Conservation (phyloP, 176 grass and related monocot species). For the Lolium multiflorum region DNA sequence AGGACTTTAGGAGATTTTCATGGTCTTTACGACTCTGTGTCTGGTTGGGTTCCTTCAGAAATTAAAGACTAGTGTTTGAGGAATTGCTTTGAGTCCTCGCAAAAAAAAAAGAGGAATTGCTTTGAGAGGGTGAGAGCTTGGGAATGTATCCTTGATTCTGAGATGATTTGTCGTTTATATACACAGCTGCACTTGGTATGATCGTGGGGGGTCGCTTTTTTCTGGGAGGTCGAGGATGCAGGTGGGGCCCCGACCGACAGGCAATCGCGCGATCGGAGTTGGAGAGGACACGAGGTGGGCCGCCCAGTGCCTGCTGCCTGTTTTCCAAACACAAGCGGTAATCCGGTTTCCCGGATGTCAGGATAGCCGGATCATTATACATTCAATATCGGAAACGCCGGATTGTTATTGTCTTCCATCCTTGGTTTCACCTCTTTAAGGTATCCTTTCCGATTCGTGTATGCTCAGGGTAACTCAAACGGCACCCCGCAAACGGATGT, state of each 20-base stretch:
- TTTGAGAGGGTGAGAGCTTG: neutral
- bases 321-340: neutral
- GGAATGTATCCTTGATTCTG: neutral
- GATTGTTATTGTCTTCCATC: neutral
- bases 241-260: neutral
- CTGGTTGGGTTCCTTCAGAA: neutral
- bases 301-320: neutral
- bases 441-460: neutral
- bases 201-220: neutral
- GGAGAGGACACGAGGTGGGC: neutral
- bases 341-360: neutral
- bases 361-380: neutral
- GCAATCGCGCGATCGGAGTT: neutral
- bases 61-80: neutral
- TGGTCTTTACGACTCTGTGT: neutral
- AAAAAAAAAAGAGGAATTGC: constrained; percentile 31
- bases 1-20: constrained; percentile 27
- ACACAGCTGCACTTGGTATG: neutral
- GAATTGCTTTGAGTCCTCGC: constrained; percentile 15
- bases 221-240: constrained; percentile 45
- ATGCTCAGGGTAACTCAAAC: no score
- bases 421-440: neutral
- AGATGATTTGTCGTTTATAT: neutral
- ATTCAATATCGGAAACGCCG: neutral
- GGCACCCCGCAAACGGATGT: no score